Conservation (phyloP, 2,329 filamentous ascomycete species). For the Tolypocladium cylindrosporum region DNA sequence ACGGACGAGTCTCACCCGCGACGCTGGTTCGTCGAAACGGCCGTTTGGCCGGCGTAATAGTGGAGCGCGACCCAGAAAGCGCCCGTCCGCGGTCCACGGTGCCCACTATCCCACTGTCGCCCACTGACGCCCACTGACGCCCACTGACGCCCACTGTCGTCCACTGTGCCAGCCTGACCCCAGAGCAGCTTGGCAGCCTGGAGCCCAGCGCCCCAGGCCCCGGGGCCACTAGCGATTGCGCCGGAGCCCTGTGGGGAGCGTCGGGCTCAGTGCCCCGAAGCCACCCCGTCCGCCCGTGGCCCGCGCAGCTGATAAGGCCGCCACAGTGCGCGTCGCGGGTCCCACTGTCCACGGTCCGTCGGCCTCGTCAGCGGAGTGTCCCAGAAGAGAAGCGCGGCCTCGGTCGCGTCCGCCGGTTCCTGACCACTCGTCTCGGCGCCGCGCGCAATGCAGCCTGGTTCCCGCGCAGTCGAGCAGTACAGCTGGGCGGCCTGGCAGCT, state of each 20-base stretch:
- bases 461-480: too few species aligned
- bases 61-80: constrained; percentile 28
- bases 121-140: too few species aligned
- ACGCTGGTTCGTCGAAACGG: constrained; percentile 34
- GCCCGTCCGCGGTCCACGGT: constrained; percentile 1
- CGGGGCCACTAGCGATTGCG: not conserved
- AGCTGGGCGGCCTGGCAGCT: too few species aligned
- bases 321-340: not conserved
- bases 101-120: not conserved
- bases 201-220: not conserved
- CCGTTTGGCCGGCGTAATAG: constrained; percentile 50
- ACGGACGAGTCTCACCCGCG: not conserved
- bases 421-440: not conserved
- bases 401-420: not conserved
- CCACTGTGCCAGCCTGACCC: not conserved
- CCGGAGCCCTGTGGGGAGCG: not conserved
- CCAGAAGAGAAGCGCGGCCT: constrained; percentile 2
- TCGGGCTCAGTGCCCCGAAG: not conserved
- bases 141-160: not conserved
- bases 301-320: not conserved
- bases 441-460: not conserved
- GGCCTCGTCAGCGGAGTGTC: constrained; percentile 7
- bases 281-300: not conserved
- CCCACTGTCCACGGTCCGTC: not conserved
- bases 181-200: not conserved